Percentiles rank a stretch among this genome's conserved stretches.
Conservation (phyloP, 139 green algal species). For the Chlamydomonas sphaeroides region DNA sequence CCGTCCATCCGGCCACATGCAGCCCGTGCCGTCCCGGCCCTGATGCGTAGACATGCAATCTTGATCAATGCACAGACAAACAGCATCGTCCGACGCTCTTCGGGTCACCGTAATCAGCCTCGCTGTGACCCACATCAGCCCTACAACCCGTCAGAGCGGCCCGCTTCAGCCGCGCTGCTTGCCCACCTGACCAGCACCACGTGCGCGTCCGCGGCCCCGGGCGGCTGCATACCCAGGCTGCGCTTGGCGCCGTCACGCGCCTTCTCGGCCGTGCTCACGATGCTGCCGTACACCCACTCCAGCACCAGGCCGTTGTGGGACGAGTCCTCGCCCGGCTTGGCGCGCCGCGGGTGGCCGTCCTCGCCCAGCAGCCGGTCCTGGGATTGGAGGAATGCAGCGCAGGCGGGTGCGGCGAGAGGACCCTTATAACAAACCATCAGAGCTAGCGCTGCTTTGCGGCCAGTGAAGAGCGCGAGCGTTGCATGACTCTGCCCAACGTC, state of each 20-base stretch:
- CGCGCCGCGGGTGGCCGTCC: slow-evolving; percentile 77
- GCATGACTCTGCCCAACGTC: too few species aligned
- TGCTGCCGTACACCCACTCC: slow-evolving; percentile 91
- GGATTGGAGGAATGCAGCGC: neutral
- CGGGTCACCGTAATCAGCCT: too few species aligned
- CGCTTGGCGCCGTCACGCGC: slow-evolving; percentile 81
- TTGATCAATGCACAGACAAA: too few species aligned
- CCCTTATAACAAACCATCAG: too few species aligned
- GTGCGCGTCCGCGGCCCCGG: slow-evolving; percentile 52
- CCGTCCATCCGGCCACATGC: too few species aligned
- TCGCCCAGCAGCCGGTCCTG: slow-evolving; percentile 81
- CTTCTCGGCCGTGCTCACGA: slow-evolving; percentile 91
- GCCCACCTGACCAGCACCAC: slow-evolving; percentile 45
- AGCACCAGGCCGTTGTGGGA: slow-evolving; percentile 79
- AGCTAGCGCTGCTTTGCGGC: too few species aligned
- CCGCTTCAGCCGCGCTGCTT: neutral
- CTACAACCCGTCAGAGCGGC: too few species aligned
- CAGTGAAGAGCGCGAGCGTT: too few species aligned
- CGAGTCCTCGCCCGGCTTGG: slow-evolving; percentile 66
- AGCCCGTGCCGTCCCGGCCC: too few species aligned
- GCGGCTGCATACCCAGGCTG: slow-evolving; percentile 53
- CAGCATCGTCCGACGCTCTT: too few species aligned
- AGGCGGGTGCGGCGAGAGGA: neutral
- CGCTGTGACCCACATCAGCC: too few species aligned
- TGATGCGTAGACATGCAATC: too few species aligned